Conservation (phyloP, 306 rosid genomes). For the Aeschynomene evenia region DNA sequence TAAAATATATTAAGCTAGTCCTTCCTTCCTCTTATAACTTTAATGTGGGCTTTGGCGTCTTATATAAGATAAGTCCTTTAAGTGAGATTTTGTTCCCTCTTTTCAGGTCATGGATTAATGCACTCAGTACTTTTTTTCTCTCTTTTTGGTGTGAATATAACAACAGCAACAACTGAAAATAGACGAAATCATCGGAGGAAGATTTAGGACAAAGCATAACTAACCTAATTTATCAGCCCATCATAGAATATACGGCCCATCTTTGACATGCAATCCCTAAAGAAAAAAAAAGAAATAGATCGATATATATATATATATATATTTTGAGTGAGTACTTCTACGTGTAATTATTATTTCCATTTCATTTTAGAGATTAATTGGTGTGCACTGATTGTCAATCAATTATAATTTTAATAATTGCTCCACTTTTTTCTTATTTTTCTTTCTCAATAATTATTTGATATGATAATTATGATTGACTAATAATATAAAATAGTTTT, state of each 20-base stretch:
- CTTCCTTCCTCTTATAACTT: not conserved
- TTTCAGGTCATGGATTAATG: not conserved
- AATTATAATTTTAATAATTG: no score
- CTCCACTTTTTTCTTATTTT: no score
- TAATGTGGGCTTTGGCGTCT: not conserved
- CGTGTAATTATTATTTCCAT: not conserved
- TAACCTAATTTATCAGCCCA: not conserved
- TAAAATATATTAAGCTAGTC: not conserved
- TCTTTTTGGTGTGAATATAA: no score
- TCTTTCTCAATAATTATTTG: no score
- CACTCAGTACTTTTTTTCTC: no score
- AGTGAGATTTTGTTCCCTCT: not conserved
- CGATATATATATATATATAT: no score
- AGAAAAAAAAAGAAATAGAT: not conserved
- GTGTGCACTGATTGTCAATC: no score
- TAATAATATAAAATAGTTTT: no score
- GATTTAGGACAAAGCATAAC: not conserved
- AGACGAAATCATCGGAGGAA: not conserved
- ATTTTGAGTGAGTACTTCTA: no score
- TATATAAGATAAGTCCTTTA: not conserved
- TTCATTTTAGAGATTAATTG: not conserved
- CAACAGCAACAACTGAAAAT: not conserved
- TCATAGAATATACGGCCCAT: not conserved
- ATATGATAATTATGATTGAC: no score
- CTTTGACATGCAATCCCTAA: not conserved